A percentile compares a stretch with the other conserved stretches of the same genome.
Conservation (phyloP, 2,329 filamentous ascomycete genomes). For the Colletotrichum eremochloae region DNA sequence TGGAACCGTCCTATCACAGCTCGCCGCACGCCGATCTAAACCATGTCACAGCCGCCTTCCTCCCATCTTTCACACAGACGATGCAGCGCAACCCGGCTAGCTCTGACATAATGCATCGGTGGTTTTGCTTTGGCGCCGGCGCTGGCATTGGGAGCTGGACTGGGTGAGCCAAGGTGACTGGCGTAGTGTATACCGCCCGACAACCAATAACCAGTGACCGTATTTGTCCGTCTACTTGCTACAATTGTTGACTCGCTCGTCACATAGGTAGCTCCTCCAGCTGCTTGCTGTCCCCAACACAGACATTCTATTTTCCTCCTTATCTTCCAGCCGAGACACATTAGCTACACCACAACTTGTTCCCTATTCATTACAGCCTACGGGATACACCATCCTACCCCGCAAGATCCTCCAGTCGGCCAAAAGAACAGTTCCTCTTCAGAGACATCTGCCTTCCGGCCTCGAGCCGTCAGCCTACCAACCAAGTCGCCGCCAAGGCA, state of each 20-base stretch:
- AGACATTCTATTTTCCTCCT: neutral
- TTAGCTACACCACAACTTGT: neutral
- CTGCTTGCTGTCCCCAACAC: neutral
- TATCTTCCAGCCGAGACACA: slow-evolving; percentile 31
- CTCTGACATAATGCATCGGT: slow-evolving; percentile 38
- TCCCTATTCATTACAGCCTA: neutral
- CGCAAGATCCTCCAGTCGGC: slow-evolving; percentile 2
- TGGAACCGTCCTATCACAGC: slow-evolving; percentile 29
- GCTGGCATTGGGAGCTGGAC: slow-evolving; percentile 30
- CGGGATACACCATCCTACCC: slow-evolving; percentile 1
- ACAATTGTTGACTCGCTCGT: neutral
- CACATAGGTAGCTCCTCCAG: neutral
- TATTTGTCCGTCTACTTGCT: slow-evolving; percentile 1
- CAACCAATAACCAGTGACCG: slow-evolving; percentile 42
- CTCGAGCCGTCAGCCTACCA: slow-evolving; percentile 39
- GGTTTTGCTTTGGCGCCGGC: slow-evolving; percentile 23
- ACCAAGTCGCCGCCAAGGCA: slow-evolving; percentile 38
- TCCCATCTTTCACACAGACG: slow-evolving; percentile 5
- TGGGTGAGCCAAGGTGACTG: slow-evolving; percentile 43
- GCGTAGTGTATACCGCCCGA: neutral
- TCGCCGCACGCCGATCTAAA: slow-evolving; percentile 31
- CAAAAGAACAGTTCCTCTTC: slow-evolving; percentile 13
- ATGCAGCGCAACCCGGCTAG: slow-evolving; percentile 26
- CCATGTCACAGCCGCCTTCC: slow-evolving; percentile 36
- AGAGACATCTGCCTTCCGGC: slow-evolving; percentile 20